Percentiles rank a stretch among this genome's conserved stretches.
Evolutionary conservation across 257 asterid genomes (phyloP).

Genomic region (Nicotiana undulata): DNA sequence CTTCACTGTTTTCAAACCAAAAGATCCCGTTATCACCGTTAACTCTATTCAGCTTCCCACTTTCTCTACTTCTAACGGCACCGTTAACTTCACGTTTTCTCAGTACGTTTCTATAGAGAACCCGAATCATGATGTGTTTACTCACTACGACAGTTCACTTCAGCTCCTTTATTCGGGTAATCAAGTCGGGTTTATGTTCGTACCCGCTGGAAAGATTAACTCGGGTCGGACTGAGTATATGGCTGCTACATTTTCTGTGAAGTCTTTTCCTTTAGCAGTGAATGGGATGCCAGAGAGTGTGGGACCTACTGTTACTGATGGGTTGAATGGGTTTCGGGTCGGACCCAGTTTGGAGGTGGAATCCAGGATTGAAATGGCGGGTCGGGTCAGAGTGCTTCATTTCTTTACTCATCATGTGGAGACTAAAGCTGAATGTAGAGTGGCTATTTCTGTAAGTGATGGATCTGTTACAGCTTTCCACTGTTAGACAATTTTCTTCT

Average conservation of each 20-base stretch:
- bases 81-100: conserved; percentile 76
- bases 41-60: conserved; percentile 71
- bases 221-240: conserved; percentile 59
- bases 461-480: conserved; percentile 80
- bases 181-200: conserved; percentile 78
- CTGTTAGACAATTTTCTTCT: conserved; percentile 28
- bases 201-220: conserved; percentile 78
- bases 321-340: conserved; percentile 42
- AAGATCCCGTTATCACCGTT: conserved; percentile 50
- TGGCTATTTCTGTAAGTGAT: conserved; percentile 50
- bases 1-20: conserved; percentile 73
- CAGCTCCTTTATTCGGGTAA: conserved; percentile 58
- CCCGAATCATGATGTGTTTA: conserved; percentile 69
- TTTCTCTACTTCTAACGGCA: conserved; percentile 54
- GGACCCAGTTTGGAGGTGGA: conserved; percentile 78
- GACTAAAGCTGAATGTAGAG: conserved; percentile 57
- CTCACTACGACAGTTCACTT: conserved; percentile 82
- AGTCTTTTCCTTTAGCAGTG: conserved; percentile 47
- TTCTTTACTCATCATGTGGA: conserved; percentile 63
- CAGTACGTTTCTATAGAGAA: conserved; percentile 60
- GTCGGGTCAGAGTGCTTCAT: conserved; percentile 69
- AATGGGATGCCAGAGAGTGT: conserved; percentile 32
- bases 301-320: conserved; percentile 44
- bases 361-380: conserved; percentile 66
- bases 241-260: conserved; percentile 73